Evolutionary conservation across 352 stramenopile genomes (phyloP).

Genomic region (Plasmopara muralis): DNA sequence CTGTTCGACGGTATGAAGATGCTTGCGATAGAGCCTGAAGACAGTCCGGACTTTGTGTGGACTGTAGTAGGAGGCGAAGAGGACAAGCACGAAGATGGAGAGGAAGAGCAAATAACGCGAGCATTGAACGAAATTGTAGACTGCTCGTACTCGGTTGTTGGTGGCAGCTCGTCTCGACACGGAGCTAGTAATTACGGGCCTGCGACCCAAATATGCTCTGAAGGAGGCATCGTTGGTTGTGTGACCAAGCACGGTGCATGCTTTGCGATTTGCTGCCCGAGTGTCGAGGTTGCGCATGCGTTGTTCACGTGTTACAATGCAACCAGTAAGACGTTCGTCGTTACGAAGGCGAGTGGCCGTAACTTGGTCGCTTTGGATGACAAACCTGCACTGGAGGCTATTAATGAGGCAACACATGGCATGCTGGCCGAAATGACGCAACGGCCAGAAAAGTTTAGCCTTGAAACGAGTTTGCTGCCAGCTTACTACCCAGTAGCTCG

Average conservation of each 20-base stretch:
- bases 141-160: conserved; percentile 60
- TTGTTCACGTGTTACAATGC: conserved; percentile 82
- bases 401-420: conserved; percentile 71
- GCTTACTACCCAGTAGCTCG: conserved; percentile 72
- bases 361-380: conserved; percentile 58
- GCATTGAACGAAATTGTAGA: conserved; percentile 71
- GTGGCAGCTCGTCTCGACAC: conserved; percentile 39
- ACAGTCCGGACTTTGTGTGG: conserved; percentile 78
- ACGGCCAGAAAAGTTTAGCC: conserved; percentile 54
- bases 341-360: conserved; percentile 56
- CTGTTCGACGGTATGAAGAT: conserved; percentile 61
- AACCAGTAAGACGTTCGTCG: conserved; percentile 58
- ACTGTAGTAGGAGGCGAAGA: conserved; percentile 39
- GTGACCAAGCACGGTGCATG: conserved; percentile 64
- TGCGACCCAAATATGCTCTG: conserved; percentile 71
- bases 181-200: conserved; percentile 19
- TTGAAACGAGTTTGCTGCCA: conserved; percentile 56
- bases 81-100: conserved; percentile 41
- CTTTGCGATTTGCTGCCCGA: conserved; percentile 74
- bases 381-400: conserved; percentile 58
- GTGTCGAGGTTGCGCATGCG: conserved; percentile 67
- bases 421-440: conserved; percentile 63
- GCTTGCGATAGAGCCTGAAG: conserved; percentile 64
- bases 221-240: conserved; percentile 48
- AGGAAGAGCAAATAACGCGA: conserved; percentile 59